These are phyloP conservation scores for Cadophora gregata DNA, from an alignment of 2,329 filamentous ascomycete genomes.

Conservation along the genomic window DNA sequence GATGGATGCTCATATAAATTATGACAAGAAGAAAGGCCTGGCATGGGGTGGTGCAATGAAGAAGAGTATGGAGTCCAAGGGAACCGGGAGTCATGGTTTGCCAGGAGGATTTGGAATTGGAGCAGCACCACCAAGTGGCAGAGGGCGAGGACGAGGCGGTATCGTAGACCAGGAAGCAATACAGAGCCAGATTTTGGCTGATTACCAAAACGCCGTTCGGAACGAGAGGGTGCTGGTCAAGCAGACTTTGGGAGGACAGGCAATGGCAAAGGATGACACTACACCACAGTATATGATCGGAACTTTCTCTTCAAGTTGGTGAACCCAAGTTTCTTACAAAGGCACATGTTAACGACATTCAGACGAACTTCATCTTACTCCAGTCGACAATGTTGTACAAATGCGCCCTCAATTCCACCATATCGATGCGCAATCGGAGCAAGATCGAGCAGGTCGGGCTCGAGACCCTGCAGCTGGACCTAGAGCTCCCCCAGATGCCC, in stretches of 20 bases:
- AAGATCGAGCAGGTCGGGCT: conserved; percentile 53
- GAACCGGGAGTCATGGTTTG: conserved; percentile 70
- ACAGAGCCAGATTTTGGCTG: conserved; percentile 49
- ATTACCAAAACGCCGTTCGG: conserved; percentile 72
- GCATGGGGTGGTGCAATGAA: conserved; percentile 80
- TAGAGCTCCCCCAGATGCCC: conserved; percentile 57
- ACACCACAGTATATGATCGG: conserved; percentile 80
- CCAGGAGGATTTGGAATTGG: conserved; percentile 75
- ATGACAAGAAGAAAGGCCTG: conserved; percentile 83
- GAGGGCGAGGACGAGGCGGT: conserved; percentile 49
- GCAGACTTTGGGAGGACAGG: conserved; percentile 86
- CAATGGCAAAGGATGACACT: conserved; percentile 68
- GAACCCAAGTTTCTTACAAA: not conserved
- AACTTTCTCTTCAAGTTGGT: conserved; percentile 81
- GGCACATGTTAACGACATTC: conserved; percentile 20
- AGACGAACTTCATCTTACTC: conserved; percentile 88
- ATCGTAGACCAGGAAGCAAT: conserved; percentile 52
- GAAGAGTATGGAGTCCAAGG: conserved; percentile 57
- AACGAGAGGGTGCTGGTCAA: conserved; percentile 76
- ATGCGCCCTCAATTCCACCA: conserved; percentile 93
- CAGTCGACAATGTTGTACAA: conserved; percentile 81
- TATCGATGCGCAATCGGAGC: conserved; percentile 82
- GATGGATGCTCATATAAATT: conserved; percentile 70
- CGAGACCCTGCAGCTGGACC: conserved; percentile 42
- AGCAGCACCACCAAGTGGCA: conserved; percentile 45